Base-by-base conservation (phyloP, 805 yeast species). In the Blastobotrys mokoenaii region DNA sequence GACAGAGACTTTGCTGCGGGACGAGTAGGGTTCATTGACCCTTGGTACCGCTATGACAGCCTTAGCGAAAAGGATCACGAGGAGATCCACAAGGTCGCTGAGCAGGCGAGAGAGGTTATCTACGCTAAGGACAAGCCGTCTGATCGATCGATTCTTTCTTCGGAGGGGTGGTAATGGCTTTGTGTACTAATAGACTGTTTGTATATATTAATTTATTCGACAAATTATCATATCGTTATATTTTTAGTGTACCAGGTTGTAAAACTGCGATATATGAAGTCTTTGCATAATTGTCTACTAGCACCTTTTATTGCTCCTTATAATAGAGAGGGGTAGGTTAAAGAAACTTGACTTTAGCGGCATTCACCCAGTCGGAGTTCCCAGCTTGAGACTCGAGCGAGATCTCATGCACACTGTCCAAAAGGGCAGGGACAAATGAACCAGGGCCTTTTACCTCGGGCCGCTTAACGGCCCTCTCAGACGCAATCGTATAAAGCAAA, bases 1-100 rank as follows among this genome's bases (percentile, higher is more conserved):
- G 98, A 93, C 63, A 74, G 95, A 55, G 96, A 90, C 54, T 90
- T 93, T 69, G 96, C 94, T 1, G 78, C 84, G 54, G 98, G 98
- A 29, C 78, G 80, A 55, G 88, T 89, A 64, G 73, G 72, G 46
- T 93, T 93, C 66, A 83, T 86, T 34, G 79, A 89, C 9, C 95
- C 96, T 10, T 77, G 82, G 61, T 79, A 80, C 60, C 74, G 81
- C 3, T 94, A 90, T 41, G 79, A 74, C 53, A 84, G 82, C 16
- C 70, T 88, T 54, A 77, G 87, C 0, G 49, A 46, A 15, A 42
- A 45, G 14, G 54, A 51, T 30, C 49, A 43, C 8, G 39, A 30
- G 3, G 54, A 52, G 41, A 45, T 51, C 22, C 25, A 32, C 38
- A 27, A 31, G 5, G 35, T 30, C 38, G 50, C 42, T n/a, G 46